Conservation (phyloP, 2,329 filamentous ascomycete genomes). For the Aureobasidium sp. region DNA sequence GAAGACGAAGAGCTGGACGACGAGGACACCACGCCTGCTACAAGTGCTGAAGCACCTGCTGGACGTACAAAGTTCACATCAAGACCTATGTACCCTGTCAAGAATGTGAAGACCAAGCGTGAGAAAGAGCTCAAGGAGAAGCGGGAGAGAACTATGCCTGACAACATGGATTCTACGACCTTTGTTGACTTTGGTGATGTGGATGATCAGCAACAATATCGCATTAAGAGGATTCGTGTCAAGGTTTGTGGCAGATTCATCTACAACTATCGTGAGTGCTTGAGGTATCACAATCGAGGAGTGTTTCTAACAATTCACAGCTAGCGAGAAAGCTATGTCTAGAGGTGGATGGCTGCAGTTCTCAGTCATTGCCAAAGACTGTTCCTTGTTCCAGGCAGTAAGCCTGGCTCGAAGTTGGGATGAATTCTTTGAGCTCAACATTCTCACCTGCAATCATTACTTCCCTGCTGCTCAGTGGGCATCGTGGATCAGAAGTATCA, state of each 20-base stretch:
- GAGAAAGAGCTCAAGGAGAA: constrained; percentile 23
- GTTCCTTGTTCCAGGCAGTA: constrained; percentile 36
- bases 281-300: neutral
- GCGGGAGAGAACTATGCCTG: neutral
- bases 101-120: constrained; percentile 20
- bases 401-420: constrained; percentile 43
- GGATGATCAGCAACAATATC: constrained; percentile 25
- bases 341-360: constrained; percentile 43
- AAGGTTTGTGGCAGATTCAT: constrained; percentile 41
- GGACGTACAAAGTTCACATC: constrained; percentile 9
- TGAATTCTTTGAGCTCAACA: constrained; percentile 42
- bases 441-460: constrained; percentile 37
- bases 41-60: neutral
- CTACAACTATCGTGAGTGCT: constrained; percentile 39
- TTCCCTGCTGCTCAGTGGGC: constrained; percentile 41
- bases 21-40: constrained; percentile 19
- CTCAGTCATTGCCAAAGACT: constrained; percentile 42
- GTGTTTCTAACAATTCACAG: neutral
- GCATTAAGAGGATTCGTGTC: constrained; percentile 34
- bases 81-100: constrained; percentile 7
- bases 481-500: constrained; percentile 31
- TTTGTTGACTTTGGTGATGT: constrained; percentile 31
- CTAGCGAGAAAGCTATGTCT: constrained; percentile 37
- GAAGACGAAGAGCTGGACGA: constrained; percentile 27
- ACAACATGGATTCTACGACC: constrained; percentile 15